Percentiles rank a stretch among this genome's conserved stretches.
Evolutionary conservation across 108 stramenopile species (phyloP).

Genomic region (Discostella pseudostelligera): DNA sequence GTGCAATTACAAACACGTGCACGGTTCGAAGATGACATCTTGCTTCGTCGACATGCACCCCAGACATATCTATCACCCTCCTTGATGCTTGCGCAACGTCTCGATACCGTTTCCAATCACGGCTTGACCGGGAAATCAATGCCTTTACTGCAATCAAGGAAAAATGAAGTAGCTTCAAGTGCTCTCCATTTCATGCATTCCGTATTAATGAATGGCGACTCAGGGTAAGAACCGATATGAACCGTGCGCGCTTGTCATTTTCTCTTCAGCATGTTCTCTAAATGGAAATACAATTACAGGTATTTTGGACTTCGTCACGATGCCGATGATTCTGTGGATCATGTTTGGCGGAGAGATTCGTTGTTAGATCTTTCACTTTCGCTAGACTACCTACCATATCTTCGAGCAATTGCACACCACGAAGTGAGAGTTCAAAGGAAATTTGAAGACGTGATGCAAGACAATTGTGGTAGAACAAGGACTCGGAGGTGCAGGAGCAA

Average conservation of each 20-base stretch:
- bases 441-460: slow-evolving; percentile 27
- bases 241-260: not conserved
- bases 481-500: slow-evolving; percentile 21
- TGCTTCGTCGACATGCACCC: slow-evolving; percentile 15
- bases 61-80: slow-evolving; percentile 14
- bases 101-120: not conserved
- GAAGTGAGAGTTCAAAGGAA: slow-evolving; percentile 20
- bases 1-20: slow-evolving; percentile 3
- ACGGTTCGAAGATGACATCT: slow-evolving; percentile 36
- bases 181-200: slow-evolving; percentile 10
- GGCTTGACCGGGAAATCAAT: slow-evolving; percentile 1
- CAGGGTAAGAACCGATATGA: slow-evolving; percentile 4
- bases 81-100: slow-evolving; percentile 21
- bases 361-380: slow-evolving; percentile 18
- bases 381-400: slow-evolving; percentile 45
- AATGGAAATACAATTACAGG: not conserved
- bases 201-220: slow-evolving; percentile 2
- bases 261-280: not conserved
- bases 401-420: slow-evolving; percentile 34
- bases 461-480: slow-evolving; percentile 12
- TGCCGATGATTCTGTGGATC: slow-evolving; percentile 3
- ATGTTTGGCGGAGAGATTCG: slow-evolving; percentile 9
- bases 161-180: slow-evolving; percentile 3
- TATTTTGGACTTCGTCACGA: slow-evolving; percentile 33
- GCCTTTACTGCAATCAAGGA: slow-evolving; percentile 15